These are phyloP conservation scores for Lipomyces japonicus DNA, from an alignment of 805 yeast genomes.

Conservation along the genomic window DNA sequence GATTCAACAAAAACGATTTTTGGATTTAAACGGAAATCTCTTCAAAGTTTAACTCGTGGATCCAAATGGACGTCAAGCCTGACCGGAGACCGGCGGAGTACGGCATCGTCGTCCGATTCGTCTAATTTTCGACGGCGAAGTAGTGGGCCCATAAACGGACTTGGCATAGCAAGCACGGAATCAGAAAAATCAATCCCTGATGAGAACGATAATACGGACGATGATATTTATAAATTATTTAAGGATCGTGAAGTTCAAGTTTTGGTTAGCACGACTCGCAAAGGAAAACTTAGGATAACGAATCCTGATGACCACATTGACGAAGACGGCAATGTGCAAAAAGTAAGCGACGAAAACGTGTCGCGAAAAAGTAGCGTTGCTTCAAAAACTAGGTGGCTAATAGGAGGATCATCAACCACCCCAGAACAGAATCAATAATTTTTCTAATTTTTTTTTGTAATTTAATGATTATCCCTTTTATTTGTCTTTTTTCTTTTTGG, in stretches of 20 bases:
- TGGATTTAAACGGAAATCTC: background rate
- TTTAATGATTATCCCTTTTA: too few relatives aligned
- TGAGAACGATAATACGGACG: constrained; percentile 40
- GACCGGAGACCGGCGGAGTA: background rate
- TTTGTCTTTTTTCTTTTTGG: too few relatives aligned
- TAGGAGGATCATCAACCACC: background rate
- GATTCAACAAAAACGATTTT: background rate
- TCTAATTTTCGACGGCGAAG: constrained; percentile 14
- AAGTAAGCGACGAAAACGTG: background rate
- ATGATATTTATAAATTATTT: constrained; percentile 35
- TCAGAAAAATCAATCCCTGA: background rate
- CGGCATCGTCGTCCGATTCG: background rate
- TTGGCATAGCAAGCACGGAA: background rate
- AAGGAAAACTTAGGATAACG: constrained; percentile 55
- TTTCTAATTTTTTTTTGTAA: too few relatives aligned
- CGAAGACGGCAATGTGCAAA: constrained; percentile 13
- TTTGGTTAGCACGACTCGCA: constrained; percentile 60
- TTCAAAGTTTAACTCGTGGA: background rate
- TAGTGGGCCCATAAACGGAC: constrained; percentile 14
- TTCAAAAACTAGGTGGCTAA: too few relatives aligned
- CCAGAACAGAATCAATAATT: too few relatives aligned
- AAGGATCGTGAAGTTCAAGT: constrained; percentile 65
- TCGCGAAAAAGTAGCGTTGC: background rate
- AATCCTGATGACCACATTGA: constrained; percentile 50
- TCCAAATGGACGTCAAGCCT: background rate